phyloP scores from a whole-genome alignment of 139 green algal species.

The Volvox reticuliferus region DNA sequence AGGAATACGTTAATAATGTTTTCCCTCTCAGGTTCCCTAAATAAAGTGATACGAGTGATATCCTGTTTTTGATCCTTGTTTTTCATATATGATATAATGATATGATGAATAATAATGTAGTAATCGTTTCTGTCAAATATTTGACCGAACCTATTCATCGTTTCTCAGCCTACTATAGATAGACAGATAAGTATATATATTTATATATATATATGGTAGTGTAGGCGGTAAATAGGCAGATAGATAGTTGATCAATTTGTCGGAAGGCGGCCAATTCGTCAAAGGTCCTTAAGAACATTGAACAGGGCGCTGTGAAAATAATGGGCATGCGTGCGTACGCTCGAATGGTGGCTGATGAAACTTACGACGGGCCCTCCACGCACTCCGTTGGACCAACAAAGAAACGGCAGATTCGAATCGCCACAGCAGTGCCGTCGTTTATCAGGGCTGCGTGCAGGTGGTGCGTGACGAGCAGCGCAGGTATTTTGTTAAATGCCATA shows the following conservation, averaged over 20 bases:
- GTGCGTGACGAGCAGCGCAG: neutral
- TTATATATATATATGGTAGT: neutral
- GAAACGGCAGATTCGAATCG: neutral
- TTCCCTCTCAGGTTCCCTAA: no score
- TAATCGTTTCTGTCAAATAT: no score
- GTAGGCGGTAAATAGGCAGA: neutral
- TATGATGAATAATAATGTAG: no score
- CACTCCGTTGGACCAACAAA: neutral
- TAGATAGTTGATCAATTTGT: neutral
- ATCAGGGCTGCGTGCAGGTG: neutral
- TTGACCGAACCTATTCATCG: no score
- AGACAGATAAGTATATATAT: neutral
- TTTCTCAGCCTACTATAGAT: neutral
- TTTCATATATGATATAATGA: no score
- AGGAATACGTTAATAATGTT: no score
- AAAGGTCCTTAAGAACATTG: no score
- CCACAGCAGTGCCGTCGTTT: neutral
- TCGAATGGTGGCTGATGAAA: no score
- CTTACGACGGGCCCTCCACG: neutral
- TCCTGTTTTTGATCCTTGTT: no score
- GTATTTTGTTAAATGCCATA: no score
- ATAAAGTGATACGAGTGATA: no score
- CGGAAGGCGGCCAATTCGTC: no score
- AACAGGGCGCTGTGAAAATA: neutral
- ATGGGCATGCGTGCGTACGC: neutral